Conservation (phyloP, 768 basidiomycete species). For the Cubamyces lactineus region DNA sequence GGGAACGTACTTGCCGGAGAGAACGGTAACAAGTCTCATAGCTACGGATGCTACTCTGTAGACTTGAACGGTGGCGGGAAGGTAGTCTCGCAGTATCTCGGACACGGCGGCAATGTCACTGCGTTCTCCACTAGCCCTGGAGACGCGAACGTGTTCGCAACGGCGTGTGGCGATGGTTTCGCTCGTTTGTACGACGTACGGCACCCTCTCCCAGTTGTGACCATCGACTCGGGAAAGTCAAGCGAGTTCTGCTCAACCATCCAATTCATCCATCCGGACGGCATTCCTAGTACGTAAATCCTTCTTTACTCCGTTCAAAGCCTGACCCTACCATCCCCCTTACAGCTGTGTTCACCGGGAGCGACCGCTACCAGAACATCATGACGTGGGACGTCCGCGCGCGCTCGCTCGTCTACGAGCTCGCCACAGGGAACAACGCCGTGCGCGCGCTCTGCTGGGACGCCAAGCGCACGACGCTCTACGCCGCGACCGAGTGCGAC, state of each 20-base stretch:
- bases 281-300: constrained; percentile 38
- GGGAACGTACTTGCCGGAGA: constrained; percentile 33
- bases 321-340: constrained; percentile 7
- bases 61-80: constrained; percentile 41
- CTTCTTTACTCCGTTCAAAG: not conserved
- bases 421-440: constrained; percentile 47
- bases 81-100: constrained; percentile 38
- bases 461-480: constrained; percentile 32
- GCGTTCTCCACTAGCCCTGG: constrained; percentile 39
- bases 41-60: constrained; percentile 27
- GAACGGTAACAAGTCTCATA: not conserved
- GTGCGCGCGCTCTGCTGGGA: constrained; percentile 42
- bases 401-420: constrained; percentile 39
- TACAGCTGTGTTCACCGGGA: constrained; percentile 37
- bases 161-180: constrained; percentile 40
- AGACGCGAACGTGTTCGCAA: constrained; percentile 42
- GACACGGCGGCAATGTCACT: constrained; percentile 40
- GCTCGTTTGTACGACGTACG: constrained; percentile 44
- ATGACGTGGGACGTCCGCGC: constrained; percentile 48
- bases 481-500: constrained; percentile 39
- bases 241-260: constrained; percentile 27
- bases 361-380: constrained; percentile 35
- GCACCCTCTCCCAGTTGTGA: constrained; percentile 39
- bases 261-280: constrained; percentile 40
- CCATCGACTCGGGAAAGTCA: constrained; percentile 32